These are phyloP conservation scores for Porphyrellus sp. DNA, from an alignment of 1,284 basidiomycete genomes.

Conservation along the genomic window DNA sequence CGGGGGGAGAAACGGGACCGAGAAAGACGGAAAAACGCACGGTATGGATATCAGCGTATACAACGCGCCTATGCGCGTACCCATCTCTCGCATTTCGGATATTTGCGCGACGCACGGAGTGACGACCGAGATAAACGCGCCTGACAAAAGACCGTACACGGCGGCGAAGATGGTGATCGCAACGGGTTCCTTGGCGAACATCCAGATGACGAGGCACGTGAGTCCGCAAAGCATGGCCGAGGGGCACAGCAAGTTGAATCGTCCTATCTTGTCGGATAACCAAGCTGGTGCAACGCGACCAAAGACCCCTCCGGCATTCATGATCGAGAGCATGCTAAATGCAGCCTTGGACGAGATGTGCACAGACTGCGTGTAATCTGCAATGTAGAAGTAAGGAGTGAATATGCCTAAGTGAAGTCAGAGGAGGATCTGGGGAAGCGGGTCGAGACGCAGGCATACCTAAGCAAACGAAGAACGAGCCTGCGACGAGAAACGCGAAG, in stretches of 20 bases:
- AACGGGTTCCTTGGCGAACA: slow-evolving; percentile 40
- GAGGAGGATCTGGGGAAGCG: slow-evolving; percentile 16
- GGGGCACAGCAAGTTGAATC: slow-evolving; percentile 60
- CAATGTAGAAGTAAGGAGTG: slow-evolving; percentile 63
- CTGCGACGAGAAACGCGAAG: slow-evolving; percentile 45
- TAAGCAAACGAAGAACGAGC: slow-evolving; percentile 50
- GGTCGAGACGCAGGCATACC: slow-evolving; percentile 29
- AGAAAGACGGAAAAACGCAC: slow-evolving; percentile 42
- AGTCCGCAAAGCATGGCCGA: slow-evolving; percentile 58
- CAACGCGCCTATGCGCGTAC: slow-evolving; percentile 56
- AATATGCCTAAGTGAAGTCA: slow-evolving; percentile 58
- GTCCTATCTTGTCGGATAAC: slow-evolving; percentile 59
- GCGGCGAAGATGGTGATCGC: slow-evolving; percentile 53
- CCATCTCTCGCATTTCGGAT: slow-evolving; percentile 52
- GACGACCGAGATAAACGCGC: slow-evolving; percentile 59
- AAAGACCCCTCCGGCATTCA: slow-evolving; percentile 62
- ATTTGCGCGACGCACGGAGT: slow-evolving; percentile 65
- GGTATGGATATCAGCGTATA: slow-evolving; percentile 63
- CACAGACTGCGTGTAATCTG: slow-evolving; percentile 47
- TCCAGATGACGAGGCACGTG: slow-evolving; percentile 57
- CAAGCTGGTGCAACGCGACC: slow-evolving; percentile 61
- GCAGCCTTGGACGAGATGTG: slow-evolving; percentile 38
- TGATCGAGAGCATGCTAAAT: slow-evolving; percentile 55
- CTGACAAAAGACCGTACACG: slow-evolving; percentile 55
- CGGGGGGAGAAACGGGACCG: background rate